Base-by-base conservation (phyloP, 2,329 filamentous ascomycete genomes). In the Pseudogymnoascus sp. region DNA sequence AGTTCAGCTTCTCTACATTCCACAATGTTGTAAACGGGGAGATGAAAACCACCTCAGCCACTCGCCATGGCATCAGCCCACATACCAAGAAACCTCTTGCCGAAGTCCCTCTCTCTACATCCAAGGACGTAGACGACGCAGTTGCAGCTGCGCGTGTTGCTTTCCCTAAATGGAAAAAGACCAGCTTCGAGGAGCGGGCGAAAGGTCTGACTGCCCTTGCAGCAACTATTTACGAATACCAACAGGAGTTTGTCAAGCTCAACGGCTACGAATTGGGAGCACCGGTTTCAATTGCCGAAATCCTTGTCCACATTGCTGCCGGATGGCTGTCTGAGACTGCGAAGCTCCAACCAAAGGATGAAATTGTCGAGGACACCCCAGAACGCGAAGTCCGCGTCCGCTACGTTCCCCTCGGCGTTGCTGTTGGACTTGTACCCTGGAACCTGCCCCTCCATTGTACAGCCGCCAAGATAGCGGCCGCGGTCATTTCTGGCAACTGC, bases 381-480 rank as follows among this genome's bases (percentile, higher is more conserved):
- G 41, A 57, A 37, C 21, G 55, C 52, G 30, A 37, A 30, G 52
- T 59, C 34, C 18, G 72, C 26, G 69, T 69, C 0, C 68, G 71
- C 58, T 74, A 73, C 63, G 67, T 67, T 1, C 76, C 76, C 0
- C 66, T 79, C 18, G 77, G 77, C 1, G 73, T 78, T 2, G 69
- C 67, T 3, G 76, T 70, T 2, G 80, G 73, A 12, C 81, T 82
- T 33, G 71, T 79, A 1, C 79, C 79, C 0, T 82, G 80, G 79
- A 83, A 83, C 65, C 80, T 79, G 62, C 82, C 82, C 4, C 68
- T 85, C n/a, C 67, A 77, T 19, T 70, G 83, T 2, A 75, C 74
- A 5, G 68, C 76, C 7, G 74, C 75, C 59, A 86, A 86, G 69
- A 72, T 86, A 23, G 77, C 75, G 1, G 79, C 82, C 0, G 79